Conservation (phyloP, 2,329 filamentous ascomycete species). For the Xylariaceae sp. region DNA sequence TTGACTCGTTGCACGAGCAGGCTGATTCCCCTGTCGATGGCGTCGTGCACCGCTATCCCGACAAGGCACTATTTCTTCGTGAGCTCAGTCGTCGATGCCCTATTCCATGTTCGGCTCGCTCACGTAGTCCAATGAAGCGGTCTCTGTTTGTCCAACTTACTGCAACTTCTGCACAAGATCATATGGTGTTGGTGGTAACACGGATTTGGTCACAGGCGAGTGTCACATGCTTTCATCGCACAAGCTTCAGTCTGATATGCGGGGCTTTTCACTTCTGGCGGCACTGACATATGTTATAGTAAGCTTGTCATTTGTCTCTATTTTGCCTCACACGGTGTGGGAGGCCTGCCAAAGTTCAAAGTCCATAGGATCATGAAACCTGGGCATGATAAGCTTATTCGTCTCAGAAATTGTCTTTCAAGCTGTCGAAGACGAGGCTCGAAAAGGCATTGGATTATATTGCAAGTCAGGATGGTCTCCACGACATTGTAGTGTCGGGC, state of each 20-base stretch:
- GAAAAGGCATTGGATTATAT: constrained; percentile 56
- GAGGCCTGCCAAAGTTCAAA: too few relatives aligned
- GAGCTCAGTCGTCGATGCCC: constrained; percentile 20
- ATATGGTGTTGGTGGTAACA: constrained; percentile 54
- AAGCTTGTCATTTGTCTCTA: too few relatives aligned
- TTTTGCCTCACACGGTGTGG: too few relatives aligned
- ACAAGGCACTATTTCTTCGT: constrained; percentile 61
- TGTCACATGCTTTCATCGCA: too few relatives aligned
- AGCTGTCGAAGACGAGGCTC: constrained; percentile 43
- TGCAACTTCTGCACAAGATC: constrained; percentile 61
- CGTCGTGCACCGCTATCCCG: constrained; percentile 60
- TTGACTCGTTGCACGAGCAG: constrained; percentile 58
- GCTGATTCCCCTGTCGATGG: constrained; percentile 53
- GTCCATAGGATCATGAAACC: too few relatives aligned
- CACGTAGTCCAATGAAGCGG: constrained; percentile 38
- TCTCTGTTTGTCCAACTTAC: constrained; percentile 59
- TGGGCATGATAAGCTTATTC: too few relatives aligned
- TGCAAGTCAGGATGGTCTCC: constrained; percentile 42
- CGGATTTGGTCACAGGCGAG: constrained; percentile 40
- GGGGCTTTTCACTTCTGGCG: too few relatives aligned
- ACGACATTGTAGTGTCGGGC: constrained; percentile 60
- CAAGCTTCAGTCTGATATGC: too few relatives aligned
- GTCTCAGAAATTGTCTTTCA: constrained; percentile 32
- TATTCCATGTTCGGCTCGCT: background rate
- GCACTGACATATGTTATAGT: too few relatives aligned